phyloP scores from a whole-genome alignment of 2,329 filamentous ascomycete genomes.

The Chrysoporthe austroafricana region DNA sequence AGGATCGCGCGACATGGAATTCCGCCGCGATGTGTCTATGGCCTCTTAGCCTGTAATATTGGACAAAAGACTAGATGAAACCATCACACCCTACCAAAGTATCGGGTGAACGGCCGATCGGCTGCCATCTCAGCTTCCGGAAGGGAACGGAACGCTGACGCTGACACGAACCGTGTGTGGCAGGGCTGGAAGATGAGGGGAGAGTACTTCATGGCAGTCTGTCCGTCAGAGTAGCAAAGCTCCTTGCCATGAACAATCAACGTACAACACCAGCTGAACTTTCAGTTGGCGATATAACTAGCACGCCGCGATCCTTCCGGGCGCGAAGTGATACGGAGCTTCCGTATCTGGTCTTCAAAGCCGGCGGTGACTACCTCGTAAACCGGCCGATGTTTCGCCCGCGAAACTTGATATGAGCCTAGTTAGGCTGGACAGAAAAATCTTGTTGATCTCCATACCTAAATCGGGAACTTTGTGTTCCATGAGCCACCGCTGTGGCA shows the following conservation, averaged over 20 bases:
- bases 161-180: neutral
- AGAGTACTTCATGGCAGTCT: neutral
- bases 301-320: neutral
- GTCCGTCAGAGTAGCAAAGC: neutral
- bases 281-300: neutral
- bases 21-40: neutral
- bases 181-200: neutral
- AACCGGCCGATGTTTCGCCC: neutral
- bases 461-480: neutral
- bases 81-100: neutral
- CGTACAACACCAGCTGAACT: neutral
- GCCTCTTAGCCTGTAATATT: neutral
- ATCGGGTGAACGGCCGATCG: neutral
- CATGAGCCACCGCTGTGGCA: neutral
- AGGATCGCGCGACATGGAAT: neutral
- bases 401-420: neutral
- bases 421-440: neutral
- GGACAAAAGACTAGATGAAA: conserved; percentile 3
- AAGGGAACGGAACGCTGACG: neutral
- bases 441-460: neutral
- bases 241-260: neutral
- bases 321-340: conserved; percentile 5
- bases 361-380: neutral
- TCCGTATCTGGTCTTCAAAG: neutral
- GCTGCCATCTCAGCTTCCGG: neutral